phyloP scores from a whole-genome alignment of 495 filamentous ascomycete genomes.

The Aspergillus incahuasiensis region DNA sequence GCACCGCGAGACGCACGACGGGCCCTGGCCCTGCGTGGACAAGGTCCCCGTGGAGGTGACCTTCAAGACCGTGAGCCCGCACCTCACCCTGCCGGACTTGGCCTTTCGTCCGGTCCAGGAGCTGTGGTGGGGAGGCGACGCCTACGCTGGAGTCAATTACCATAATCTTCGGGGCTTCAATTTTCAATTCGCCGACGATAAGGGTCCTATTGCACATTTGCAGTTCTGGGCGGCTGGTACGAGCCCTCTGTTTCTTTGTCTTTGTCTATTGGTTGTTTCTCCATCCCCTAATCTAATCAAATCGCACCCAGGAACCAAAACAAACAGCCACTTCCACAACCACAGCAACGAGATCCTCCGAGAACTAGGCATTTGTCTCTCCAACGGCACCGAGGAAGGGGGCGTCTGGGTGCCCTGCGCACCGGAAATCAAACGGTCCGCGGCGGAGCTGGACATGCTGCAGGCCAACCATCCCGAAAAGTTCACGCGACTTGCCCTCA shows the following conservation, averaged over 20 bases:
- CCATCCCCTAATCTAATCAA: neutral
- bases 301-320: neutral
- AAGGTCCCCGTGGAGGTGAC: neutral
- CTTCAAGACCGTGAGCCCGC: neutral
- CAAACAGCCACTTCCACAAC: neutral
- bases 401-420: slow-evolving; percentile 7
- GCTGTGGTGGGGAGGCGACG: slow-evolving; percentile 5
- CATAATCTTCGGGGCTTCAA: neutral
- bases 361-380: slow-evolving; percentile 1
- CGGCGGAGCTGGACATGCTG: neutral
- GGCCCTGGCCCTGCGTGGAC: neutral
- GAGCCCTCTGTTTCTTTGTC: too few relatives aligned
- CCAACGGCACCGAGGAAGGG: neutral
- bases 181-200: neutral
- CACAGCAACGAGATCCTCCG: neutral
- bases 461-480: too few relatives aligned
- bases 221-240: slow-evolving; percentile 5
- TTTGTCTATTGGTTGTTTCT: too few relatives aligned
- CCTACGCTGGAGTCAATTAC: neutral
- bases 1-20: neutral
- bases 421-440: neutral
- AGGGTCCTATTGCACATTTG: neutral
- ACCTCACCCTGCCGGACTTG: neutral
- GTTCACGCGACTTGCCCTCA: neutral
- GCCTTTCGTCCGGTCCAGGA: neutral